A percentile compares a stretch with the other conserved stretches of the same genome.
Conservation (phyloP, 345 rosid genomes). For the Dimocarpus longan region DNA sequence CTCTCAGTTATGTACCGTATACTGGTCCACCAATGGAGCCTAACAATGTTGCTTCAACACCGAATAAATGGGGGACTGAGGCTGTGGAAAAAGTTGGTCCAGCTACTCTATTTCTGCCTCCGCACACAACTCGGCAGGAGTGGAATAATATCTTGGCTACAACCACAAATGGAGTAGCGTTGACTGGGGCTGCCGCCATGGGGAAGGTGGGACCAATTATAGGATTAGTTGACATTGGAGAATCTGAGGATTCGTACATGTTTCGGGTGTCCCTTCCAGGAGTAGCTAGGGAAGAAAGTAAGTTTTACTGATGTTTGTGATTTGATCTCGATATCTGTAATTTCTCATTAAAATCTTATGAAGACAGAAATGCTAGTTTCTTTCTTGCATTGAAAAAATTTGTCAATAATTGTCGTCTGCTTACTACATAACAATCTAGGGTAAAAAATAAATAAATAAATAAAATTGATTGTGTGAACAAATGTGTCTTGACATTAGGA, state of each 20-base stretch:
- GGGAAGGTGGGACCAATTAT: conserved; percentile 61
- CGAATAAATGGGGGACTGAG: conserved; percentile 21
- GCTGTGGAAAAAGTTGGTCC: conserved; percentile 41
- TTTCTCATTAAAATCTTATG: background rate
- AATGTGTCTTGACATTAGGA: background rate
- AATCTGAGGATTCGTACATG: conserved; percentile 46
- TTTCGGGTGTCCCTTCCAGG: conserved; percentile 21
- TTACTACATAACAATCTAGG: background rate
- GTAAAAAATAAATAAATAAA: background rate
- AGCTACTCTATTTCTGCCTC: conserved; percentile 53
- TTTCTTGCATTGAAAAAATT: background rate
- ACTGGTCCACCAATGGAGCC: conserved; percentile 43
- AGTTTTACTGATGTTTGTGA: background rate
- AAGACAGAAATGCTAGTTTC: background rate
- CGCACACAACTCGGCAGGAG: conserved; percentile 46
- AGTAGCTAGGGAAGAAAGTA: conserved; percentile 61
- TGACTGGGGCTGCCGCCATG: conserved; percentile 69
- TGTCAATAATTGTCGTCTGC: background rate
- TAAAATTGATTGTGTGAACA: background rate
- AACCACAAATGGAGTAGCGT: conserved; percentile 51
- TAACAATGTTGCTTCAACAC: conserved; percentile 28
- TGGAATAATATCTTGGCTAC: conserved; percentile 35
- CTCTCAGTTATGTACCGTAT: conserved; percentile 72
- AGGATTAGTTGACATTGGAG: conserved; percentile 65
- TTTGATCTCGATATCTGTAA: conserved; percentile 25